Evolutionary conservation across 805 yeast genomes (phyloP), one percentile per base, ranked within the genome.

Genomic region (Lipomyces orientalis): DNA sequence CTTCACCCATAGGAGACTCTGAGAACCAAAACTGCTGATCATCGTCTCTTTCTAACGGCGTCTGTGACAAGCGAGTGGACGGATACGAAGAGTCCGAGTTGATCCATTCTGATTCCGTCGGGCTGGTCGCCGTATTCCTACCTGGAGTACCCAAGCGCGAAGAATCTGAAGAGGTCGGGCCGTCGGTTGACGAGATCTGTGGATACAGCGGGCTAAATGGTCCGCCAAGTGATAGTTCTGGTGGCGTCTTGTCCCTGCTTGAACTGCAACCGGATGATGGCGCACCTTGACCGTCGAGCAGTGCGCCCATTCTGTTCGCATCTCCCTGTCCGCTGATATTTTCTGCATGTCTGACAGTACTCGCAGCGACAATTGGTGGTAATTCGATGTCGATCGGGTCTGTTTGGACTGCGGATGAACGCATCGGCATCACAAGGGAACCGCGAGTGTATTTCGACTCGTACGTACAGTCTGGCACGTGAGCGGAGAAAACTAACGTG

Each of bases 401-500:
- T 16, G 66, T 64, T 37, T 64, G 66, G 46, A 61, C 54, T 22
- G 63, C 68, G 8, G 63, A 39, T 3, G 68, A 62, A 14, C 60
- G 19, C 60, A 54, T 46, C 14, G 70, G 71, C 9, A 46, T 37
- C 16, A 58, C 65, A 54, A 29, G 58, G 14, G 61, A 9, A 6
- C 71, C 71, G 5, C 71, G 63, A 22, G 70, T 67, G 37, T 67
- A 67, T 37, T 66, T 66, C 16, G 54, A 37, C 14, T 61, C 52
- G 59, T 66, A 67, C 5, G 64, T 65, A 35, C 71, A 67, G n/a
- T 58, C 71, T 62, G 37, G 37, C 10, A 19, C 9, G 22, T 19
- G 12, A 31, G 14, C 58, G 51, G 19, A 34, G 55, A 7, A 14
- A 22, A 33, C 14, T 12, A 16, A 33, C 5, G 29, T 31, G 58